A percentile compares a stretch with the other conserved stretches of the same genome.
These are phyloP conservation scores for Selaginella tamariscina DNA, from an alignment of 75 land plant species.

Conservation along the genomic window DNA sequence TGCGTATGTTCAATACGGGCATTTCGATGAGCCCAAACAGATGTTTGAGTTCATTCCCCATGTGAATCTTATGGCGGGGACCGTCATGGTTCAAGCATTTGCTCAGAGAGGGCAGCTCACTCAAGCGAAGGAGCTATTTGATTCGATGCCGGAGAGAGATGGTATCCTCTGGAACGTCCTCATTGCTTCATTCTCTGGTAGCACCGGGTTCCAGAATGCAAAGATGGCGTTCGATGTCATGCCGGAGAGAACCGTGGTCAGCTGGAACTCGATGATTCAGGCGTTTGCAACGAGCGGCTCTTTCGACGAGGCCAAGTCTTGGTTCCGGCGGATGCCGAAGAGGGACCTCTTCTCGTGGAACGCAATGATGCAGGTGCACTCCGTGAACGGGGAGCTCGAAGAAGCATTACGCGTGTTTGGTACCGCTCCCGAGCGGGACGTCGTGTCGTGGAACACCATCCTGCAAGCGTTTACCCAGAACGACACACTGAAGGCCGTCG, in stretches of 20 bases:
- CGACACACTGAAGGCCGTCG: background rate
- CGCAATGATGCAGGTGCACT: constrained; percentile 2
- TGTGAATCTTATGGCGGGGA: background rate
- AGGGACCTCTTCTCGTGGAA: constrained; percentile 10
- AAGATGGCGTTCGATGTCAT: constrained; percentile 13
- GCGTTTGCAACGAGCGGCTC: background rate
- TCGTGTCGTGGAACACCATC: background rate
- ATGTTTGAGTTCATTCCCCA: background rate
- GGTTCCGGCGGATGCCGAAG: constrained; percentile 10
- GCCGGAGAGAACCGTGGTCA: constrained; percentile 5
- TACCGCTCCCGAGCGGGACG: background rate
- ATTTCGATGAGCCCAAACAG: background rate
- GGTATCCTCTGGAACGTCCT: background rate
- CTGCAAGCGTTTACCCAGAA: background rate
- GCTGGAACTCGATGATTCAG: constrained; percentile 14
- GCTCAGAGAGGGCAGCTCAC: background rate
- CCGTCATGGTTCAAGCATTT: background rate
- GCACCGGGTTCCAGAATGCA: background rate
- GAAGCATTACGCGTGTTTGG: background rate
- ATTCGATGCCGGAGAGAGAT: background rate
- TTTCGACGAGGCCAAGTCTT: constrained; percentile 3
- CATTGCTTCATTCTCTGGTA: background rate
- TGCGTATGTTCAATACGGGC: background rate
- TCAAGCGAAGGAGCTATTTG: background rate
- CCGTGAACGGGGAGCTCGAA: background rate